Evolutionary conservation across 345 rosid species (phyloP), one percentile per base, ranked within the genome.

Genomic region (Citrus sp.): DNA sequence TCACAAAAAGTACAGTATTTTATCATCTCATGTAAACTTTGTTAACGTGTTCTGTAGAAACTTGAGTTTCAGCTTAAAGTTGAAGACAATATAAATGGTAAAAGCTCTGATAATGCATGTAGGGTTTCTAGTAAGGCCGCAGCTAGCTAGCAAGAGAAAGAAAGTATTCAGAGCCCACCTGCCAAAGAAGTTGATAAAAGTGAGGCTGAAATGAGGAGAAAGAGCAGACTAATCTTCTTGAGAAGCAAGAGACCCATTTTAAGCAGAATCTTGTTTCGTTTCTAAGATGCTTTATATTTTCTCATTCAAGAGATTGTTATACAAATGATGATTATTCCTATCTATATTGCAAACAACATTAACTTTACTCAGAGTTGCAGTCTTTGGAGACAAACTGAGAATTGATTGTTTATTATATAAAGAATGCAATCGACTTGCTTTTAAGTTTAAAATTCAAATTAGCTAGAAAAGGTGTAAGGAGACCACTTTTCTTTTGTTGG

Each of bases 401-500:
- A 58, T 73, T 69, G 73, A 77, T 75, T 66, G 62, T 78, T 73
- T 80, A 72, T 82, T 84, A 73, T 72, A 83, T 78, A 82, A 81
- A 82, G 73, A 64, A 14, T 67, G 69, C 37, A 59, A 71, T 59
- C 79, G 76, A 65, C 78, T 46, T 65, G 64, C 80, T 80, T 85
- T 78, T 80, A 37, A 18, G 49, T 80, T 78, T 85, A 30, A 82
- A 77, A 80, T 85, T 25, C 14, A 84, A 82, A 60, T 14, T 27
- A 49, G 34, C 72, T 59, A 51, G 73, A 78, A 86, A 90, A 90
- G 81, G 83, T 74, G 80, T 81, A 75, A 85, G 82, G 71, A 86
- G 82, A 80, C 90, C 87, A 85, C 91, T 86, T 88, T 89, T 82
- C 85, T 81, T 38, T 88, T 87, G 92, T 88, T 85, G 87, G 88